These are phyloP conservation scores for Strombidium stylifer DNA, from an alignment of 73 alveolate species.

Conservation along the genomic window DNA sequence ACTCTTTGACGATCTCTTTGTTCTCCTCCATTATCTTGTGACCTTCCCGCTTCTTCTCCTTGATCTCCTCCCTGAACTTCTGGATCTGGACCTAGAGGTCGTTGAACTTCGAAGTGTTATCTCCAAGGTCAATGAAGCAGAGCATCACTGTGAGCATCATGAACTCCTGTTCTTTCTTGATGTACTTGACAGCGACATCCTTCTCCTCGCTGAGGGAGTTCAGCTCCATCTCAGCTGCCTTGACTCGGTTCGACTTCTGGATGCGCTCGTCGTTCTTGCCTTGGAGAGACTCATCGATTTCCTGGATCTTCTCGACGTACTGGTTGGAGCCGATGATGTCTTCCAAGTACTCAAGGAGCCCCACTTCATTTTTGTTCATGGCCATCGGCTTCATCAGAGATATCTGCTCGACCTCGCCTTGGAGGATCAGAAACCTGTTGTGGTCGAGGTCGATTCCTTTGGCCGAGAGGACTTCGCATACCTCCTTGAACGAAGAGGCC, in stretches of 20 bases:
- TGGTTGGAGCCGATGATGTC: conserved; percentile 85
- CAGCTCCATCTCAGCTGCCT: conserved; percentile 55
- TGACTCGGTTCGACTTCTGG: conserved; percentile 52
- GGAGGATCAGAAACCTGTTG: conserved; percentile 90
- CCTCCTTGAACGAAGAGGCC: conserved; percentile 74
- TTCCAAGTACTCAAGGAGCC: conserved; percentile 78
- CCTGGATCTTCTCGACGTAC: conserved; percentile 61
- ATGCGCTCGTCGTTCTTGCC: conserved; percentile 57
- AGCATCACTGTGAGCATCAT: conserved; percentile 24
- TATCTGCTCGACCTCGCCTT: conserved; percentile 95
- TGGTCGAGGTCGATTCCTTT: conserved; percentile 94
- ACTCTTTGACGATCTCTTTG: conserved; percentile 30
- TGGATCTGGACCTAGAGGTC: conserved; percentile 34
- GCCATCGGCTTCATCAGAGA: conserved; percentile 96
- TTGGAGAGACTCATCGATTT: conserved; percentile 71
- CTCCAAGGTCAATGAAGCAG: conserved; percentile 46
- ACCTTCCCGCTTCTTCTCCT: conserved; percentile 44
- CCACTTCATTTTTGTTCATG: conserved; percentile 70
- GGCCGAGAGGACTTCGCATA: conserved; percentile 59
- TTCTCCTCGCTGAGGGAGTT: conserved; percentile 70
- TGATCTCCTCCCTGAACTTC: conserved; percentile 28
- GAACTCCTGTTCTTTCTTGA: conserved; percentile 69
- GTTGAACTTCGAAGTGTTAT: conserved; percentile 18
- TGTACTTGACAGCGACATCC: conserved; percentile 68
- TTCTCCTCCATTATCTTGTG: conserved; percentile 45